These are phyloP conservation scores for Aureobasidium sp. DNA, from an alignment of 2,329 filamentous ascomycete genomes.

Conservation along the genomic window DNA sequence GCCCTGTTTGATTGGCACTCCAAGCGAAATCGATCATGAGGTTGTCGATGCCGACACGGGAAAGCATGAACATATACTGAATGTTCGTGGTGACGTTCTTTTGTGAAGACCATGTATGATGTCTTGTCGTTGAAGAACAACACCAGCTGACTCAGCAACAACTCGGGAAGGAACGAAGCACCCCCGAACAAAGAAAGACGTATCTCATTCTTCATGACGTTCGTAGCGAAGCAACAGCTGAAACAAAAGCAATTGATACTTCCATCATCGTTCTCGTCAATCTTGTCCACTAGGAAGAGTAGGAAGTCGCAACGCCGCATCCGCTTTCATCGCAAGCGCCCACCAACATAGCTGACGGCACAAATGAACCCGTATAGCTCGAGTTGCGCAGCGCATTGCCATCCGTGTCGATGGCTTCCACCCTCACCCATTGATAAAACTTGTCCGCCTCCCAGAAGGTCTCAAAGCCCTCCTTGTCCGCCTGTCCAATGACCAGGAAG, in stretches of 20 bases:
- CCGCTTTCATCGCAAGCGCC: not conserved
- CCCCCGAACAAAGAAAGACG: not conserved
- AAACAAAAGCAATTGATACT: not conserved
- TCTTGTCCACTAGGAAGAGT: not conserved
- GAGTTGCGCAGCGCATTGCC: conserved; percentile 23
- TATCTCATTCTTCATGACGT: not conserved
- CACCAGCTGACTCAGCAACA: no score
- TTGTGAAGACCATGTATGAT: no score
- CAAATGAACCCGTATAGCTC: conserved; percentile 21
- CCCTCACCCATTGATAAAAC: conserved; percentile 20
- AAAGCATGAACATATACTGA: no score
- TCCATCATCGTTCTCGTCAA: not conserved
- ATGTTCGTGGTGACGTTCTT: no score
- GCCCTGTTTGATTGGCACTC: no score
- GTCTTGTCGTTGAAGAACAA: no score
- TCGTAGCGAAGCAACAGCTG: not conserved
- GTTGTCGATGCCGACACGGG: no score
- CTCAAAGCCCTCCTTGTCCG: conserved; percentile 21
- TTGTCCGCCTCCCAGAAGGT: conserved; percentile 19
- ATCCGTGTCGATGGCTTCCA: conserved; percentile 21
- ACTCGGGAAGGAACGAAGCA: not conserved
- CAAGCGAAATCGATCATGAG: no score
- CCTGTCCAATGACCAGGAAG: conserved; percentile 18
- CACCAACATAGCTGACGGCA: conserved; percentile 13
- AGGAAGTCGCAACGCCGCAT: conserved; percentile 10